Base-by-base conservation (phyloP, 306 rosid genomes). In the Urtica urens region DNA sequence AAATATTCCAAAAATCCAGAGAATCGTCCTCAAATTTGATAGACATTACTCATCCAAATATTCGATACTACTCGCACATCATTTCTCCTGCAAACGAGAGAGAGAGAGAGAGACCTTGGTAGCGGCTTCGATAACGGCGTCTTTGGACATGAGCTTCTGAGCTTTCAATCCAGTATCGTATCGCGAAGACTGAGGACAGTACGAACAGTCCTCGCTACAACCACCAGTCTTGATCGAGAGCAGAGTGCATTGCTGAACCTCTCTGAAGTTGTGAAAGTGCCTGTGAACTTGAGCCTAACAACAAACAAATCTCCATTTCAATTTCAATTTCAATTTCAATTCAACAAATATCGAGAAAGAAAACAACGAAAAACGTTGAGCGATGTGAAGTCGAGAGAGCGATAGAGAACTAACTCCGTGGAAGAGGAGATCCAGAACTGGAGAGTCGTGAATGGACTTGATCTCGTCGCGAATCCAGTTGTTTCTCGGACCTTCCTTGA, bases 211-310 rank as follows among this genome's bases (percentile, higher is more conserved):
- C 70, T 90, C 97, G 75, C 97, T 90, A 50, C 97, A 90, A 20
- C 97, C 97, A 23, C 97, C 97, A 2, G 97, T 90, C 78, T 90
- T 90, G 34, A 90, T 80, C 34, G 97, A 90, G 20, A 90, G 72
- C 20, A 90, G 92, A 54, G 97, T 90, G 60, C 97, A 90, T 66
- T 90, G 95, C 62, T 90, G 97, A 64, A 90, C 97, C 83, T 90
- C 87, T 62, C 92, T 77, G 18, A 90, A 90, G 66, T 90, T 90
- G 65, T 90, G 97, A 35, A 92, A 75, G 35, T 79, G 77, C 45
- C 95, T 81, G 47, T 90, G 97, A 74, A 90, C 97, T 70, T 84
- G 92, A 59, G 95, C 97, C 97, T 90, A 61, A 53, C 24, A 55
- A 62, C 49, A 20, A 43, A 31, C 2, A 31, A 8, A 31, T 13